Evolutionary conservation across 345 rosid genomes (phyloP).

Genomic region (Combretum micranthum): DNA sequence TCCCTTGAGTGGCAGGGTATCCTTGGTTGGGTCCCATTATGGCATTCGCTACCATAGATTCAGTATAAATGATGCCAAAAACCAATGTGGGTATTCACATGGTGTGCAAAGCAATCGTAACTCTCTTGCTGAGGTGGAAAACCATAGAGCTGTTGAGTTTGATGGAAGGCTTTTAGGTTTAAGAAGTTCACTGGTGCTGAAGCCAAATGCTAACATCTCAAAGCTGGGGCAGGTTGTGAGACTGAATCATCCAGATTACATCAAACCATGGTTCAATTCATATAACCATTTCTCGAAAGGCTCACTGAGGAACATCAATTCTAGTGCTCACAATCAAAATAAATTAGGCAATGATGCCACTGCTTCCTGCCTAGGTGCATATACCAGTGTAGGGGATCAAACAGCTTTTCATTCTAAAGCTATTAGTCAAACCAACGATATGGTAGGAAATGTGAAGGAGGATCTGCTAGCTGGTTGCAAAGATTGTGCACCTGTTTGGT

Average conservation of each 20-base stretch:
- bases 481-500: background rate
- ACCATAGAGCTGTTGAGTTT: constrained; percentile 6
- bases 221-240: constrained; percentile 14
- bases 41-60: constrained; percentile 10
- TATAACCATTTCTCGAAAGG: constrained; percentile 2
- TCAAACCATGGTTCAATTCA: constrained; percentile 5
- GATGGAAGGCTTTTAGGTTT: constrained; percentile 10
- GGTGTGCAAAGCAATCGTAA: constrained; percentile 5
- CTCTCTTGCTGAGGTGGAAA: constrained; percentile 5
- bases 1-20: background rate
- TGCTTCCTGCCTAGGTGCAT: no score
- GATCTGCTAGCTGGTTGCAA: background rate
- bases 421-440: no score
- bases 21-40: constrained; percentile 5
- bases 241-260: background rate
- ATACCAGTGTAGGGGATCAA: no score
- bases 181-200: constrained; percentile 9
- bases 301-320: background rate
- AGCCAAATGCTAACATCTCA: constrained; percentile 12
- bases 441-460: no score
- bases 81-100: constrained; percentile 11
- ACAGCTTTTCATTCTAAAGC: no score
- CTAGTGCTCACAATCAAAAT: background rate
- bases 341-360: no score
- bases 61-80: constrained; percentile 3